Percentiles rank a stretch among this genome's conserved stretches.
These are phyloP conservation scores for Aspergillus persii DNA, from an alignment of 2,329 filamentous ascomycete species.

Conservation along the genomic window DNA sequence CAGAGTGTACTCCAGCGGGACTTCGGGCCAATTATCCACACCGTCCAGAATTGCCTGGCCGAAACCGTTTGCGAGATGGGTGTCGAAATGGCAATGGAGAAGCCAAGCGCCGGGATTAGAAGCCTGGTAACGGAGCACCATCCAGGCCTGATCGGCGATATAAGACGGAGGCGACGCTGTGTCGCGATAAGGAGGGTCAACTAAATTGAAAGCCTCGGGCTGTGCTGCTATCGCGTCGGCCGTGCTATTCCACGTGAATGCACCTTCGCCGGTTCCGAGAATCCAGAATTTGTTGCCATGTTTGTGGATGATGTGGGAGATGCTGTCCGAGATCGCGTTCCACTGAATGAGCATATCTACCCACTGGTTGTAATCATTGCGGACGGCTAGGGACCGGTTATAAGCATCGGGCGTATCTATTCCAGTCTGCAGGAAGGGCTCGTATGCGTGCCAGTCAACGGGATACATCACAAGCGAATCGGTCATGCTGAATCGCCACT, in stretches of 20 bases:
- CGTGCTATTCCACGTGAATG: conserved; percentile 54
- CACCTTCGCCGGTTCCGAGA: conserved; percentile 52
- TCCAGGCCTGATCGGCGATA: conserved; percentile 40
- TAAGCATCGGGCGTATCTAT: conserved; percentile 27
- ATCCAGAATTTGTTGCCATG: conserved; percentile 61
- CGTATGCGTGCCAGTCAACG: conserved; percentile 36
- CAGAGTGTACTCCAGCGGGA: conserved; percentile 23
- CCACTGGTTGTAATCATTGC: conserved; percentile 51
- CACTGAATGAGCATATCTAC: conserved; percentile 49
- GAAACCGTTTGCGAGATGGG: conserved; percentile 57
- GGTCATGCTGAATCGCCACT: conserved; percentile 54
- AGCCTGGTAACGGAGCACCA: conserved; percentile 54
- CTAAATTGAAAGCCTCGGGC: conserved; percentile 57
- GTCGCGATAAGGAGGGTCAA: conserved; percentile 55
- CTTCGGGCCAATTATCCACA: conserved; percentile 34
- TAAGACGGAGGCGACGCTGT: conserved; percentile 43
- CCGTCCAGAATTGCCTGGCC: conserved; percentile 50
- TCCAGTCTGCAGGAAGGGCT: conserved; percentile 46
- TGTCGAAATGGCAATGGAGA: conserved; percentile 57
- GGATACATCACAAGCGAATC: conserved; percentile 43
- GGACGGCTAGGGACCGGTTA: conserved; percentile 42
- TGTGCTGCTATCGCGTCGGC: conserved; percentile 50
- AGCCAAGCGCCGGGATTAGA: conserved; percentile 56
- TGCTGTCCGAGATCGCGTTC: conserved; percentile 42
- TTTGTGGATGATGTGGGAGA: conserved; percentile 63